These are phyloP conservation scores for Westerdykella aurantiaca DNA, from an alignment of 2,329 filamentous ascomycete genomes.

Conservation along the genomic window DNA sequence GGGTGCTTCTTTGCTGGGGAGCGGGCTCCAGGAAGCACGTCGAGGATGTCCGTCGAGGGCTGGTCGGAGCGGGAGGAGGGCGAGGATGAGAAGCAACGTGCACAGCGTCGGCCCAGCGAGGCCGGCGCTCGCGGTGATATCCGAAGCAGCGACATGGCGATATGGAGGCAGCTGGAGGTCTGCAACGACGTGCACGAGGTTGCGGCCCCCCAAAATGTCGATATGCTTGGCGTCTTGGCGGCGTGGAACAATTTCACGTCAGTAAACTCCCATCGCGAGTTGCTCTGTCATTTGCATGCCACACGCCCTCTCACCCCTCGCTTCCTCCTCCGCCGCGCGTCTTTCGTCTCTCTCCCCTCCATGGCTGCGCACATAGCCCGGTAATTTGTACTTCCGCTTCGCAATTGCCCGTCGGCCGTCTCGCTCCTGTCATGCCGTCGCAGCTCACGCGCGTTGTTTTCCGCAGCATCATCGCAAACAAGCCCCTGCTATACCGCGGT, in stretches of 20 bases:
- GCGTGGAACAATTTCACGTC: conserved; percentile 14
- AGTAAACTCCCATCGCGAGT: conserved; percentile 2
- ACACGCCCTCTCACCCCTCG: conserved; percentile 4
- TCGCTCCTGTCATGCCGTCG: conserved; percentile 48
- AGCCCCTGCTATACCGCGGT: conserved; percentile 43
- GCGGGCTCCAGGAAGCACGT: conserved; percentile 16
- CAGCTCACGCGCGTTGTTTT: conserved; percentile 57
- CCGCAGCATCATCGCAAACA: conserved; percentile 51
- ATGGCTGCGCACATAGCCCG: conserved; percentile 11
- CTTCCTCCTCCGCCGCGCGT: conserved; percentile 10
- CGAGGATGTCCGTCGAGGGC: conserved; percentile 10
- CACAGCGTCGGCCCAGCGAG: conserved; percentile 7
- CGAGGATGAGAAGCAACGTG: conserved; percentile 22
- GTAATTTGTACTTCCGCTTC: background rate
- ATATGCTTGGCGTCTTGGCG: conserved; percentile 9
- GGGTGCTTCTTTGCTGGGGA: background rate
- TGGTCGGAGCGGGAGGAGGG: conserved; percentile 5
- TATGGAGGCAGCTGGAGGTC: background rate
- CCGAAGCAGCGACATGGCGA: conserved; percentile 18
- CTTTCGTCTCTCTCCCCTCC: conserved; percentile 2
- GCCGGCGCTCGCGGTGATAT: conserved; percentile 11
- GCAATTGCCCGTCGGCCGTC: conserved; percentile 3
- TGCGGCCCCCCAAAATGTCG: background rate
- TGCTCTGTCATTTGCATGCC: conserved; percentile 5
- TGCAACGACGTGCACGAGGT: background rate